phyloP scores from a whole-genome alignment of 192 early-diverging fungal genomes.

The Phycomyces blakesleeanus region DNA sequence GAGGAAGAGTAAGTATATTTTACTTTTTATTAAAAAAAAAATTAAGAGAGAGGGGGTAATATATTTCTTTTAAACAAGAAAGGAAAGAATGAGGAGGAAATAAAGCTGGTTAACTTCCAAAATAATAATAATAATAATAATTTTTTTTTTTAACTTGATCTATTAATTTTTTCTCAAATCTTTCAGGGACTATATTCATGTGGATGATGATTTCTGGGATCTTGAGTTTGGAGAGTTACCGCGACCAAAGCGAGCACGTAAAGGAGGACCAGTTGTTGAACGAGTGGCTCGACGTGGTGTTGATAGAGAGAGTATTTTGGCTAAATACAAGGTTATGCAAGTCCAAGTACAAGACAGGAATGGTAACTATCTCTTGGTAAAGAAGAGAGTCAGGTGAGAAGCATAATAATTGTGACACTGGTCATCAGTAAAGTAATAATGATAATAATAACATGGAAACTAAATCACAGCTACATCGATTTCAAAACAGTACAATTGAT shows the following conservation, averaged over 20 bases:
- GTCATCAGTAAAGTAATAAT: too few relatives aligned
- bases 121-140: too few relatives aligned
- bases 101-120: too few relatives aligned
- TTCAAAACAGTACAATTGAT: constrained; percentile 58
- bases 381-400: constrained; percentile 78
- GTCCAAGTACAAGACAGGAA: constrained; percentile 81
- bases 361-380: constrained; percentile 82
- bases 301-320: constrained; percentile 68
- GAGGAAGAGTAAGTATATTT: constrained; percentile 70
- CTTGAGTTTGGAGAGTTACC: constrained; percentile 50
- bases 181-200: constrained; percentile 70
- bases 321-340: constrained; percentile 84
- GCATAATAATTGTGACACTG: too few relatives aligned
- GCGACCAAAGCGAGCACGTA: constrained; percentile 24
- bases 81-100: too few relatives aligned
- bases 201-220: constrained; percentile 86
- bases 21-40: too few relatives aligned
- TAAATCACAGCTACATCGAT: not conserved
- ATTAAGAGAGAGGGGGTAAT: too few relatives aligned
- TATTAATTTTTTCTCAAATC: too few relatives aligned
- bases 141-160: too few relatives aligned
- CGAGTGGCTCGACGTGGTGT: constrained; percentile 28
- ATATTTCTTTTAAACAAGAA: too few relatives aligned
- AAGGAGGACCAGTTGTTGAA: constrained; percentile 41
- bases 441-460: too few relatives aligned